Base-by-base conservation (phyloP, 176 grass and related monocot genomes). In the Elymus sibiricus region DNA sequence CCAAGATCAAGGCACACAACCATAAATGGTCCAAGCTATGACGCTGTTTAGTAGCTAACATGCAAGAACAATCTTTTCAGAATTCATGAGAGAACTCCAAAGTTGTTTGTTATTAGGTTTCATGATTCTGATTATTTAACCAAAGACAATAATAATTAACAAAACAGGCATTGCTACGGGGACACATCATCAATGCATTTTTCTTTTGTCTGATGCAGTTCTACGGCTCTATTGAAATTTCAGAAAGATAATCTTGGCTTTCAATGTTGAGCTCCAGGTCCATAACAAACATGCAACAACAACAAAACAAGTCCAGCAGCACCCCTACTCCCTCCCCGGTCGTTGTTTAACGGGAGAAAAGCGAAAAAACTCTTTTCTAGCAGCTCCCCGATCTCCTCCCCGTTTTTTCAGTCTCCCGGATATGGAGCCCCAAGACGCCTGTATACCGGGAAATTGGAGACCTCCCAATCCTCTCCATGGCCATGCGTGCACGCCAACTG, bases 1-100 rank as follows among this genome's bases (percentile, higher is more conserved):
- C 25, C 6, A 74, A 75, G 17, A 53, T 27, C 9, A 64, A 66
- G n/a, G 17, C 9, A 73, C 28, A 55, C 40, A 19, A 70, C 22
- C 14, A 53, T 71, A 79, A 60, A 49, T 62, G 80, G 63, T 81
- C 49, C 21, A 35, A 8, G 28, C 14, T 7, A 63, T 71, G 24
- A 64, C n/a, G 14, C 79, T 64, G 5, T 14, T 1, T 4, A 49
- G 28, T 61, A 58, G 39, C 43, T 47, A 71, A 47, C 56, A 70
- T 71, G 46, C 31, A 21, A 82, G 77, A 88, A 49, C 51, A 63
- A 40, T 32, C 59, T 19, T 82, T 76, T 32, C 47, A 61, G 37
- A 35, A 68, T 43, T 37, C 11, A 31, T 26, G 14, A 79, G 24
- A 72, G 70, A 26, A 38, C 29, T 49, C 22, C 34, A 31, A 60